Percentiles rank a stretch among this genome's conserved stretches.
Conservation (phyloP, 257 asterid species). For the Cordia subcordata region DNA sequence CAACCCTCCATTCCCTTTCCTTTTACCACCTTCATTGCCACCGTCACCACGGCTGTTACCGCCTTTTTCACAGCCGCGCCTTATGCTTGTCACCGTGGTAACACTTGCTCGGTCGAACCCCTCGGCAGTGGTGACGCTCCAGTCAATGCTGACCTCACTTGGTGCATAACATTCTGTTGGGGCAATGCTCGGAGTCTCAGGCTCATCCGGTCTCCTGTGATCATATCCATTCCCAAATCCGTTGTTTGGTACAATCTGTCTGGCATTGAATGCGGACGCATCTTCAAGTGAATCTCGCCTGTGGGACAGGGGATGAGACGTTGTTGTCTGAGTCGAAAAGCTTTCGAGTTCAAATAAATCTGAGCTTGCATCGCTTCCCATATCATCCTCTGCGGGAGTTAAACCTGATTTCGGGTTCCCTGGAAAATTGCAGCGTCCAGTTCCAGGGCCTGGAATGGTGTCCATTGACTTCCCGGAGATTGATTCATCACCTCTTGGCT, state of each 20-base stretch:
- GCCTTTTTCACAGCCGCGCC: constrained; percentile 10
- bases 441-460: background rate
- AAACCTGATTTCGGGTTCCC: constrained; percentile 48
- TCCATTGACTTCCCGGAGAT: constrained; percentile 24
- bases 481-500: constrained; percentile 30
- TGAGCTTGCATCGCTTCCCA: constrained; percentile 74
- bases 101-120: constrained; percentile 62
- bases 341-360: constrained; percentile 87
- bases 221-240: constrained; percentile 14
- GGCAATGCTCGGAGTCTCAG: constrained; percentile 44
- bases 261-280: constrained; percentile 33
- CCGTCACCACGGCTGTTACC: constrained; percentile 1
- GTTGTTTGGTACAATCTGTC: constrained; percentile 29
- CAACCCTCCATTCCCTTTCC: constrained; percentile 48
- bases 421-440: background rate
- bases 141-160: constrained; percentile 78
- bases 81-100: constrained; percentile 39
- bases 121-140: constrained; percentile 95
- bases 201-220: constrained; percentile 47
- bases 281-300: constrained; percentile 67
- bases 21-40: constrained; percentile 24
- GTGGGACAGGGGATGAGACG: constrained; percentile 41
- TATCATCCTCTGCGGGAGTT: constrained; percentile 48
- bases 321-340: constrained; percentile 59
- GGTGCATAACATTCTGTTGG: constrained; percentile 81